These are phyloP conservation scores for Solanum rostratum DNA, from an alignment of 257 asterid species.

Conservation along the genomic window DNA sequence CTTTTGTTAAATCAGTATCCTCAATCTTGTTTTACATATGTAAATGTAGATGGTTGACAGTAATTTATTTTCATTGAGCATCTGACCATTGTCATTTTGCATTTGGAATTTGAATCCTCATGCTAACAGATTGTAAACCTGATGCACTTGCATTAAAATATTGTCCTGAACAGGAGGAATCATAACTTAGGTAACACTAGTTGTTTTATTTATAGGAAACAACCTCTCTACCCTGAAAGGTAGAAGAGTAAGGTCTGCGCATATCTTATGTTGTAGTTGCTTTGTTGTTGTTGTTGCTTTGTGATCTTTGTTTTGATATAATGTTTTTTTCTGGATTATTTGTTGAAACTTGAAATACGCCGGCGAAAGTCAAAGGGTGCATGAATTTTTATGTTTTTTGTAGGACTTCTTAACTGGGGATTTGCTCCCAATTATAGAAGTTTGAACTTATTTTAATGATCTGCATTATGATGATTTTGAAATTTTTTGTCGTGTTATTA, in stretches of 20 bases:
- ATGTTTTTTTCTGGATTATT: background rate
- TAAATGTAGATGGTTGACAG: constrained; percentile 8
- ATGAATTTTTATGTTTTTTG: constrained; percentile 1
- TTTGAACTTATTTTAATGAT: constrained; percentile 22
- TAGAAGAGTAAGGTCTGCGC: background rate
- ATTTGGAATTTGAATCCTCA: background rate
- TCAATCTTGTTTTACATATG: background rate
- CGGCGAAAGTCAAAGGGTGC: constrained; percentile 34
- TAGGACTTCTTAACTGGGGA: constrained; percentile 20
- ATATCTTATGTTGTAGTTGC: background rate
- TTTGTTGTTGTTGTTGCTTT: too few relatives aligned
- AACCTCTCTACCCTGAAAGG: background rate
- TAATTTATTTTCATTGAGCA: background rate
- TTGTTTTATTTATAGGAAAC: background rate
- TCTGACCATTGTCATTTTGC: background rate
- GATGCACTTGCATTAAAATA: background rate
- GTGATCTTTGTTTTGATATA: background rate
- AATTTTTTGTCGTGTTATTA: background rate
- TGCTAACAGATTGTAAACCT: background rate
- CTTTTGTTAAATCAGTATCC: background rate
- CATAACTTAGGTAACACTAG: background rate
- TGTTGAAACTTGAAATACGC: constrained; percentile 29
- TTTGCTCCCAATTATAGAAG: constrained; percentile 19
- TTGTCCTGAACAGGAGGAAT: background rate
- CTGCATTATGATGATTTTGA: constrained; percentile 7